These are phyloP conservation scores for Nicotiana rustica DNA, from an alignment of 305 asterid genomes.

Conservation along the genomic window DNA sequence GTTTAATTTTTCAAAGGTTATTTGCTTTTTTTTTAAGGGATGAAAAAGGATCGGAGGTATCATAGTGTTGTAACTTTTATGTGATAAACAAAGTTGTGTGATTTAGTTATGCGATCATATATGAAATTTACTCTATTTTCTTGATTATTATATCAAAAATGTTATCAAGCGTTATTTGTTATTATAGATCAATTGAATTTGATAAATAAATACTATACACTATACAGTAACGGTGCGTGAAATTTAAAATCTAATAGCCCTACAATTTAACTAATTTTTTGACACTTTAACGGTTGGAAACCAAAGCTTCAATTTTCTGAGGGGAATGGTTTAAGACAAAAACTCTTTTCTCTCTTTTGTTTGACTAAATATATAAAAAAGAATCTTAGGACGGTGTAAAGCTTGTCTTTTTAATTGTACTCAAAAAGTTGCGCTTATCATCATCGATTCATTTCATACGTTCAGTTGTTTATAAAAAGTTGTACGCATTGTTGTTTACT, in stretches of 20 bases:
- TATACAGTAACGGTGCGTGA: background rate
- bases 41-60: too few relatives aligned
- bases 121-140: too few relatives aligned
- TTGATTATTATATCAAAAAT: too few relatives aligned
- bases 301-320: background rate
- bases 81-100: too few relatives aligned
- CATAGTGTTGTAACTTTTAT: too few relatives aligned
- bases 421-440: background rate
- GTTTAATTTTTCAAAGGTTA: too few relatives aligned
- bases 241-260: background rate
- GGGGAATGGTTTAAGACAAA: slow-evolving; percentile 20
- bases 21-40: too few relatives aligned
- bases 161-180: too few relatives aligned
- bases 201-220: too few relatives aligned
- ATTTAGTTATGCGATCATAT: too few relatives aligned
- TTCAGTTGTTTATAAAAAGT: background rate
- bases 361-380: background rate
- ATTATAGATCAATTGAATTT: background rate
- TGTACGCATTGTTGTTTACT: background rate
- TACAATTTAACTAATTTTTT: background rate
- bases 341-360: background rate
- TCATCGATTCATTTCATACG: background rate
- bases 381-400: background rate
- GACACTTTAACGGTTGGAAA: slow-evolving; percentile 9
- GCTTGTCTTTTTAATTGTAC: background rate